Conservation (phyloP, 2,329 filamentous ascomycete genomes). For the Daldinia eschscholtzii region DNA sequence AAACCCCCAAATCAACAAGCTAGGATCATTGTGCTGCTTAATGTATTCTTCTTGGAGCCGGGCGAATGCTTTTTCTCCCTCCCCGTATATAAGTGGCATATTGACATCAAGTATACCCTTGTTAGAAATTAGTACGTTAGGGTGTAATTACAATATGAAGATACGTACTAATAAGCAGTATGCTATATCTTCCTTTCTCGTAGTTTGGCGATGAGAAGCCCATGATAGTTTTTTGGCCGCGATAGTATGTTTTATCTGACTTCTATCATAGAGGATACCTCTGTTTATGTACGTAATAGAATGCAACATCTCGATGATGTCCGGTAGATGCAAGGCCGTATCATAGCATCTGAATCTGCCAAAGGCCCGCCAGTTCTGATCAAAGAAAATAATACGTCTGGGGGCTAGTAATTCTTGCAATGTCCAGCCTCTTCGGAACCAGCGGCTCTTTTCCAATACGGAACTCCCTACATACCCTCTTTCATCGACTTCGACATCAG, state of each 20-base stretch:
- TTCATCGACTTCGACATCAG: background rate
- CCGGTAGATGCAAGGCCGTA: background rate
- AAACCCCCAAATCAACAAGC: background rate
- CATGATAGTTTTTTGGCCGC: background rate
- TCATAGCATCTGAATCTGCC: background rate
- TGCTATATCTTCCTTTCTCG: slow-evolving; percentile 3
- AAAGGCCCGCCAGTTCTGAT: background rate
- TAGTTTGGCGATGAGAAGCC: background rate
- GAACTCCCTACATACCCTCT: background rate
- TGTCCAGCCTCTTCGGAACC: background rate
- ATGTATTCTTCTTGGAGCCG: background rate
- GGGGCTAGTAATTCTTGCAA: background rate
- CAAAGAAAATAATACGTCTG: background rate
- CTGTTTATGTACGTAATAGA: background rate
- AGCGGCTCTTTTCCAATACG: background rate
- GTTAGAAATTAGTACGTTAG: background rate
- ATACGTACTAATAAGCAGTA: background rate
- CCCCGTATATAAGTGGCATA: background rate
- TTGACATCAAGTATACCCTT: background rate
- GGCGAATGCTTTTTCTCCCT: background rate
- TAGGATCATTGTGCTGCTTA: background rate
- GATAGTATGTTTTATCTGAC: background rate
- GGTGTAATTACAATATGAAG: too few species aligned
- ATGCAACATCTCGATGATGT: background rate
- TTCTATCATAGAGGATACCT: background rate